phyloP scores from a whole-genome alignment of 345 rosid genomes.

The Erucastrum elatum region DNA sequence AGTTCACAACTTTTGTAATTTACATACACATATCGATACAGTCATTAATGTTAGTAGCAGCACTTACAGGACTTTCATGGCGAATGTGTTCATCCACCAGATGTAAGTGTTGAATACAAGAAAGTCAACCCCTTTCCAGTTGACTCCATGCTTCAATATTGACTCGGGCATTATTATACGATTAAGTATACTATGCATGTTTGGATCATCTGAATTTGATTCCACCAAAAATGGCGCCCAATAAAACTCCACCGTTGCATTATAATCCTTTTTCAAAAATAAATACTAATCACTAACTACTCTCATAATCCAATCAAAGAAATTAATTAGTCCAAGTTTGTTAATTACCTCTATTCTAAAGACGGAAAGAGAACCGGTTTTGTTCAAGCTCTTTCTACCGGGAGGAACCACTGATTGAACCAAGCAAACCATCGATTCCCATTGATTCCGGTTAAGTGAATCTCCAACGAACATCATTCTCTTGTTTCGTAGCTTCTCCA shows the following conservation, averaged over 20 bases:
- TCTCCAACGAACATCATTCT: background rate
- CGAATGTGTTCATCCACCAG: conserved; percentile 97
- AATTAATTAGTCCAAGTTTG: background rate
- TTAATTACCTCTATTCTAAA: conserved; percentile 67
- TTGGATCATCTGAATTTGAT: conserved; percentile 92
- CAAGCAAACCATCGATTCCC: background rate
- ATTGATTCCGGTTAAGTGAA: background rate
- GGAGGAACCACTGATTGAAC: conserved; percentile 74
- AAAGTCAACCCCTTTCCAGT: conserved; percentile 84
- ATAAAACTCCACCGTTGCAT: conserved; percentile 91
- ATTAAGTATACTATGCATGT: conserved; percentile 71
- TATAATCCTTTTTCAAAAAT: conserved; percentile 58
- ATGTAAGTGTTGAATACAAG: conserved; percentile 90
- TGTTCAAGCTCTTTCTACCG: conserved; percentile 71
- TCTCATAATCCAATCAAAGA: background rate
- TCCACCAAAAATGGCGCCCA: conserved; percentile 97
- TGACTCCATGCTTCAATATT: conserved; percentile 67
- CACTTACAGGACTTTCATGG: conserved; percentile 79
- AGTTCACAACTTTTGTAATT: background rate
- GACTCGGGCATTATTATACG: conserved; percentile 92
- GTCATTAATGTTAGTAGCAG: background rate
- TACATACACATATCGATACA: background rate
- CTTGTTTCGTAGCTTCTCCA: conserved; percentile 27
- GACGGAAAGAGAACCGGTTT: conserved; percentile 65
- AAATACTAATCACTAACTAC: conserved; percentile 8